phyloP scores from a whole-genome alignment of 148 eudicot genomes.

The Chenopodium formosanum region DNA sequence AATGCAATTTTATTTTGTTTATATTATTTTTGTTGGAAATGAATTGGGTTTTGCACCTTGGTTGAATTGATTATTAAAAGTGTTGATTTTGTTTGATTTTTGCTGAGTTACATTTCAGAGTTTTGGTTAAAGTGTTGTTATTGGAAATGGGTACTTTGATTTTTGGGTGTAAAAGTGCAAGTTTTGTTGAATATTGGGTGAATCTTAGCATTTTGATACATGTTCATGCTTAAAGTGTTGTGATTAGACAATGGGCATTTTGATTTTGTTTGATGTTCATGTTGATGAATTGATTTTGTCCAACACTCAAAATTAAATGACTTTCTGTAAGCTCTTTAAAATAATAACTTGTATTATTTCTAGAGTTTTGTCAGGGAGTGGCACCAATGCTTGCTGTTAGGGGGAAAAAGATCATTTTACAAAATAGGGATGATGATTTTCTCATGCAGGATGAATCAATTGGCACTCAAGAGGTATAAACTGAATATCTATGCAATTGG shows the following conservation, averaged over 20 bases:
- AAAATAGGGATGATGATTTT: constrained; percentile 31
- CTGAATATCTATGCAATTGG: neutral
- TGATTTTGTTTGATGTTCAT: neutral
- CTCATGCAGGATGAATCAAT: constrained; percentile 29
- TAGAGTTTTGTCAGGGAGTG: constrained; percentile 35
- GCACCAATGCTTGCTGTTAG: constrained; percentile 40
- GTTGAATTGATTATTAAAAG: neutral
- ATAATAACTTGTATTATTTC: constrained; percentile 9
- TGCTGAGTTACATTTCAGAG: neutral
- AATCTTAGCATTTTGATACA: neutral
- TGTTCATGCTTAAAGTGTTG: neutral
- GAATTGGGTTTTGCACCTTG: neutral
- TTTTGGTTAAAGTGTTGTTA: neutral
- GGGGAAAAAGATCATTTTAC: constrained; percentile 31
- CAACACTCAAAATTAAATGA: neutral
- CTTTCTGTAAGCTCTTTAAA: neutral
- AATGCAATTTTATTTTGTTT: neutral
- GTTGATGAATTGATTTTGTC: neutral
- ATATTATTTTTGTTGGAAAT: neutral
- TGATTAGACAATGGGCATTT: neutral
- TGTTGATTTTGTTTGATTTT: neutral
- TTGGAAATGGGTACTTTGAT: neutral
- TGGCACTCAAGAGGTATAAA: constrained; percentile 30
- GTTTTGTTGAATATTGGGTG: neutral
- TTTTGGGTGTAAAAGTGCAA: neutral